phyloP scores from a whole-genome alignment of 768 basidiomycete genomes.

The Suillus discolor region DNA sequence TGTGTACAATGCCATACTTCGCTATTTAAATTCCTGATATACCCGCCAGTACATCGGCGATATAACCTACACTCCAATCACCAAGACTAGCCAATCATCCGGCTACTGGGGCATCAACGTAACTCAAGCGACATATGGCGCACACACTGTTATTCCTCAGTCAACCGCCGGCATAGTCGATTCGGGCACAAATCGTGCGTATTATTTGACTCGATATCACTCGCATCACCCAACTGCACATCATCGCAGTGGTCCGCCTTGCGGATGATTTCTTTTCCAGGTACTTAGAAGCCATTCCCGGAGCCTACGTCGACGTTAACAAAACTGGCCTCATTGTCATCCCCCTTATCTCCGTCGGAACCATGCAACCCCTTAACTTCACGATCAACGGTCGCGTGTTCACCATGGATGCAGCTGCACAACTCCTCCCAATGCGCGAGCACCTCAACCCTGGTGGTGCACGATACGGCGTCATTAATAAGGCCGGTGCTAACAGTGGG shows the following conservation, averaged over 20 bases:
- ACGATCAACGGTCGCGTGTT: constrained; percentile 11
- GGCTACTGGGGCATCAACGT: constrained; percentile 34
- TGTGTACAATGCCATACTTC: no score
- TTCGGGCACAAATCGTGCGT: constrained; percentile 28
- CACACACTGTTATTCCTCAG: constrained; percentile 14
- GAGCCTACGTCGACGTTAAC: constrained; percentile 7
- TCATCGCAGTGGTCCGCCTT: constrained; percentile 22
- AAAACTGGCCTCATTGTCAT: constrained; percentile 20
- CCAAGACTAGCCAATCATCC: constrained; percentile 25
- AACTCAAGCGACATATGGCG: constrained; percentile 19
- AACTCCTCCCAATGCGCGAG: constrained; percentile 20
- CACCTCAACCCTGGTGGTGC: constrained; percentile 14
- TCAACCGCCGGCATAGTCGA: constrained; percentile 33
- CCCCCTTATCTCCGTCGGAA: constrained; percentile 13
- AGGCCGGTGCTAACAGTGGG: constrained; percentile 6
- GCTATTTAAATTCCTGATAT: no score
- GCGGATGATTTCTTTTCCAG: constrained; percentile 20
- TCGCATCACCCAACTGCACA: background rate
- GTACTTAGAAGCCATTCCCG: constrained; percentile 21
- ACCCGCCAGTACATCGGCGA: constrained; percentile 23
- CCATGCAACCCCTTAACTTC: constrained; percentile 21
- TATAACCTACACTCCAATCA: constrained; percentile 28
- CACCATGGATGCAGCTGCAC: constrained; percentile 23
- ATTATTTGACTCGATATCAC: background rate
- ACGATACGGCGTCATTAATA: constrained; percentile 15